Percentiles rank a stretch among this genome's conserved stretches.
phyloP scores from a whole-genome alignment of 2,329 filamentous ascomycete genomes.

The Camillea tinctor region DNA sequence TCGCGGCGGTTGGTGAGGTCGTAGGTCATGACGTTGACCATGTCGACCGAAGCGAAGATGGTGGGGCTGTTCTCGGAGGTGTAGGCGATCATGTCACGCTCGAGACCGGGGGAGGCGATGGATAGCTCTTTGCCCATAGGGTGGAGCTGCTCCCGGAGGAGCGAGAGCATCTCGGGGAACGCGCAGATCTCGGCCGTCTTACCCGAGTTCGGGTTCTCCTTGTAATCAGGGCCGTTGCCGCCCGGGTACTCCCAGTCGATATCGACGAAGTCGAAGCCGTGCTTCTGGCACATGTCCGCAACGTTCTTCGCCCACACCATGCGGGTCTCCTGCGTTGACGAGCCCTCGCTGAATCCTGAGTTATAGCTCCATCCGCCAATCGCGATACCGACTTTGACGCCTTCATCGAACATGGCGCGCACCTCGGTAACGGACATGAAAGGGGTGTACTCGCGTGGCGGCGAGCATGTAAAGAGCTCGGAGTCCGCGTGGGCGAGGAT shows the following conservation, averaged over 20 bases:
- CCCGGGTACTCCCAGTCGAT: slow-evolving; percentile 67
- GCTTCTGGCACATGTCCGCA: slow-evolving; percentile 57
- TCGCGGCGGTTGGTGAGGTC: slow-evolving; percentile 70
- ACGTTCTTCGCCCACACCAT: slow-evolving; percentile 62
- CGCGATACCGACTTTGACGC: slow-evolving; percentile 66
- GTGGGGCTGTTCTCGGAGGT: slow-evolving; percentile 52
- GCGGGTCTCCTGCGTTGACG: slow-evolving; percentile 48
- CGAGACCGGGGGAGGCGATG: slow-evolving; percentile 63
- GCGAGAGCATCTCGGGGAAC: slow-evolving; percentile 59
- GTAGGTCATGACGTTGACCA: slow-evolving; percentile 69
- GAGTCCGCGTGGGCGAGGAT: slow-evolving; percentile 21
- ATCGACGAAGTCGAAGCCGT: slow-evolving; percentile 67
- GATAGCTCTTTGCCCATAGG: slow-evolving; percentile 54
- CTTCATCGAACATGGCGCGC: slow-evolving; percentile 45
- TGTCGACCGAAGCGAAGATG: slow-evolving; percentile 60
- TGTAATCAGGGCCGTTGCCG: slow-evolving; percentile 70
- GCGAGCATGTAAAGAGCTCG: slow-evolving; percentile 11
- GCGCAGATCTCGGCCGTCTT: slow-evolving; percentile 62
- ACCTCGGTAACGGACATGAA: slow-evolving; percentile 51
- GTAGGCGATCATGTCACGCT: slow-evolving; percentile 65
- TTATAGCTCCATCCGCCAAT: slow-evolving; percentile 75
- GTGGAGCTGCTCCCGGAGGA: slow-evolving; percentile 56
- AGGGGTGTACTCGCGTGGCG: slow-evolving; percentile 33
- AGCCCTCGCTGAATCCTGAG: slow-evolving; percentile 57
- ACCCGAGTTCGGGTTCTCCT: slow-evolving; percentile 55